These are phyloP conservation scores for Mycena vitilis DNA, from an alignment of 768 basidiomycete species.

Conservation along the genomic window DNA sequence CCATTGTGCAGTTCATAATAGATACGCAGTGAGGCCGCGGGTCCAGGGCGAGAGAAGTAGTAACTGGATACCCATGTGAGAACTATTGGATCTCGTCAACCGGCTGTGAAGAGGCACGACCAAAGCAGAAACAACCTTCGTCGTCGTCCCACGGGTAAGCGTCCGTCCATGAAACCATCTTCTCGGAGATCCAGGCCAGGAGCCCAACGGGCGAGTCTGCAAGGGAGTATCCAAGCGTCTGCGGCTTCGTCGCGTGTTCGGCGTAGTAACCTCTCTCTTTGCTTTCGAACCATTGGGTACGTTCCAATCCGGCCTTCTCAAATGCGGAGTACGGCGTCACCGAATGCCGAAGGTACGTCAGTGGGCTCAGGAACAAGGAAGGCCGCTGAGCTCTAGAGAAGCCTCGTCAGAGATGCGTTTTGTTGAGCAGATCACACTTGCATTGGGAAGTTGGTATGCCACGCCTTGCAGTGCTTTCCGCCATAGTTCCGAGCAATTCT, in stretches of 20 bases:
- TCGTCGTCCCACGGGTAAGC: conserved; percentile 59
- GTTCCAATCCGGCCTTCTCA: conserved; percentile 42
- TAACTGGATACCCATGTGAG: conserved; percentile 72
- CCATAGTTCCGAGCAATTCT: conserved; percentile 47
- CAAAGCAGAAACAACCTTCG: conserved; percentile 51
- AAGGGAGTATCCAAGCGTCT: conserved; percentile 55
- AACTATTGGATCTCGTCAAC: conserved; percentile 49
- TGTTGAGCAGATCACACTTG: conserved; percentile 27
- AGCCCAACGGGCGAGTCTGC: conserved; percentile 60
- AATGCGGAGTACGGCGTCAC: conserved; percentile 23
- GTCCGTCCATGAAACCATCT: conserved; percentile 51
- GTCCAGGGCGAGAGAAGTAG: conserved; percentile 69
- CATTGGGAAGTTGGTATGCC: conserved; percentile 55
- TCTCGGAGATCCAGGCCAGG: conserved; percentile 40
- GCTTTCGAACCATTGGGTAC: conserved; percentile 34
- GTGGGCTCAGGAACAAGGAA: conserved; percentile 24
- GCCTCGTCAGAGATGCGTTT: background rate
- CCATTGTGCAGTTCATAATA: conserved; percentile 60
- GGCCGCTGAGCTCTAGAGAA: conserved; percentile 22
- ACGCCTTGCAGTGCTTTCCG: conserved; percentile 53
- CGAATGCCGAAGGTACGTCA: conserved; percentile 17
- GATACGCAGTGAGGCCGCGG: conserved; percentile 66
- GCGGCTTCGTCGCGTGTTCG: conserved; percentile 49
- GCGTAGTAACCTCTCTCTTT: conserved; percentile 44
- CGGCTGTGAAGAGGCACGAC: background rate